These are phyloP conservation scores for Physcomitrium patens DNA, from an alignment of 225 moss, liverwort and hornwort species.

Conservation along the genomic window DNA sequence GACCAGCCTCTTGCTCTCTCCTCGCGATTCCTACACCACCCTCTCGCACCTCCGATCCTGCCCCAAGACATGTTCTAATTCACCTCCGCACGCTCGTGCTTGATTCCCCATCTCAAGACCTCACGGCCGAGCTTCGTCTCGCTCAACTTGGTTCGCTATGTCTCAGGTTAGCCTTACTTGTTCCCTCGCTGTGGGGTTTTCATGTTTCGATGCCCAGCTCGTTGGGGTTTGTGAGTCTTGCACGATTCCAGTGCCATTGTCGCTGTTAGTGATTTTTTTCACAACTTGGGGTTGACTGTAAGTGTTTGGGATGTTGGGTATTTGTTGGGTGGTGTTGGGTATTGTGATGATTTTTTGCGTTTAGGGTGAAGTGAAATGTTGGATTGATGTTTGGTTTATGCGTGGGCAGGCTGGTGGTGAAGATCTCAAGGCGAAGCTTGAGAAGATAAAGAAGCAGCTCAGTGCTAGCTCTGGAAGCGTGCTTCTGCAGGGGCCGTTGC, in stretches of 20 bases:
- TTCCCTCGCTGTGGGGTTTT: conserved; percentile 8
- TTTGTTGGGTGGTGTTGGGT: not conserved
- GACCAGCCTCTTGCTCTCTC: too few relatives aligned
- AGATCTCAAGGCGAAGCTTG: conserved; percentile 79
- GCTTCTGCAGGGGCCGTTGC: conserved; percentile 73
- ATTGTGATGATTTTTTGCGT: not conserved
- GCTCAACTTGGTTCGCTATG: conserved; percentile 38
- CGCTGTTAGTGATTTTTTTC: not conserved
- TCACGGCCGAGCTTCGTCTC: conserved; percentile 26
- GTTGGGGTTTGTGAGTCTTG: not conserved
- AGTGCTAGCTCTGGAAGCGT: conserved; percentile 65
- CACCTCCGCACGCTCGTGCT: not conserved
- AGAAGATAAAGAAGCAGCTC: conserved; percentile 92
- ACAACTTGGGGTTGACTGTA: not conserved
- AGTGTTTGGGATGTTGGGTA: not conserved
- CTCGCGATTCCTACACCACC: too few relatives aligned
- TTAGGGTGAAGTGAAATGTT: conserved; percentile 29
- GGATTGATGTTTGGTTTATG: conserved; percentile 13
- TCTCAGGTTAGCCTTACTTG: conserved; percentile 33
- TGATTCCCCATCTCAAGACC: not conserved
- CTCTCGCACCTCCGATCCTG: conserved; percentile 30
- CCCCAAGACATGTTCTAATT: conserved; percentile 26
- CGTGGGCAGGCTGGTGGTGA: conserved; percentile 54
- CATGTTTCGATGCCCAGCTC: not conserved
- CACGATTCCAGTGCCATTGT: not conserved